phyloP scores from a whole-genome alignment of 1,139 yeast genomes.

The Pichia cactophila region DNA sequence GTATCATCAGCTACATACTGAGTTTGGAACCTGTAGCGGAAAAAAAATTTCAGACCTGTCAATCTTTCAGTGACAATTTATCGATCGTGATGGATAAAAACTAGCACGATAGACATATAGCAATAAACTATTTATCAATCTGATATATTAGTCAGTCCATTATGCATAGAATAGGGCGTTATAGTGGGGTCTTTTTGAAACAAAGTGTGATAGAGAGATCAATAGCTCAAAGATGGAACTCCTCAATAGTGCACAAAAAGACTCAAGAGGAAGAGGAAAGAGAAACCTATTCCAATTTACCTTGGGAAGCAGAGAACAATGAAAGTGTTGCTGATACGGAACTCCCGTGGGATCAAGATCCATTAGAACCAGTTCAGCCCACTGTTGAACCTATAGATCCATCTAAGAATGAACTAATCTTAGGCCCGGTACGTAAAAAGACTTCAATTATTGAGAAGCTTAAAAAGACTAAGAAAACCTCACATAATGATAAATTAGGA shows the following conservation, averaged over 20 bases:
- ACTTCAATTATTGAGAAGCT: conserved; percentile 10
- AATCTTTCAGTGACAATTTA: background rate
- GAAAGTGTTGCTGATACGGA: background rate
- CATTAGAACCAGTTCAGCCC: background rate
- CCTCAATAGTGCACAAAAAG: background rate
- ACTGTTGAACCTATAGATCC: conserved; percentile 8
- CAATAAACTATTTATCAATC: background rate
- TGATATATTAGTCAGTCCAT: background rate
- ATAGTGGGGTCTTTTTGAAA: background rate
- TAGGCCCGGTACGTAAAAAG: conserved; percentile 18
- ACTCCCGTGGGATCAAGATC: background rate
- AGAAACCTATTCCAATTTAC: background rate
- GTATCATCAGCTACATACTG: background rate
- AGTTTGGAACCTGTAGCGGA: background rate
- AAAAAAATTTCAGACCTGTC: background rate
- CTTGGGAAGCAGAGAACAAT: conserved; percentile 2
- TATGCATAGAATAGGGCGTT: background rate
- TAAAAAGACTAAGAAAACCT: conserved; percentile 3
- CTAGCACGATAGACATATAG: background rate
- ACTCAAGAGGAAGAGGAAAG: background rate
- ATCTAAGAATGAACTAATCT: conserved; percentile 15
- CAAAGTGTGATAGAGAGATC: background rate
- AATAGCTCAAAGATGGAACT: background rate
- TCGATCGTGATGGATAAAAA: background rate
- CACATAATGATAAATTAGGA: background rate